Percentiles rank a stretch among this genome's conserved stretches.
Evolutionary conservation across 441 rosid genomes (phyloP).

Genomic region (Mallotus japonicus): DNA sequence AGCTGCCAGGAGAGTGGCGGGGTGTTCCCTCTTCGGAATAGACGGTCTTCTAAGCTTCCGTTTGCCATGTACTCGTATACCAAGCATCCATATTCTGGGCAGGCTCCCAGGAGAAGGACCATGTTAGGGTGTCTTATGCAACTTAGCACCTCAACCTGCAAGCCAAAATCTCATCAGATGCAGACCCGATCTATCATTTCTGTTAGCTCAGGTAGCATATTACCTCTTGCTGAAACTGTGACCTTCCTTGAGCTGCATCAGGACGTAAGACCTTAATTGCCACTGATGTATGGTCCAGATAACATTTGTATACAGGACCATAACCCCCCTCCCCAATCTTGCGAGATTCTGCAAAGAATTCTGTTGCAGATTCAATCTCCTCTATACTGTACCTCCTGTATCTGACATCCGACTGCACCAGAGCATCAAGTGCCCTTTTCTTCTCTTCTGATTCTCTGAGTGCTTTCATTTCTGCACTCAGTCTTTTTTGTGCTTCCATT

Average conservation of each 20-base stretch:
- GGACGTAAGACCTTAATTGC: constrained; percentile 85
- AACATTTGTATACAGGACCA: constrained; percentile 81
- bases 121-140: constrained; percentile 94
- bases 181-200: neutral
- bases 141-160: constrained; percentile 84
- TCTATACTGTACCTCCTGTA: constrained; percentile 85
- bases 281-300: constrained; percentile 73
- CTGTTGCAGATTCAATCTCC: constrained; percentile 79
- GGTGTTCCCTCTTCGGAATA: constrained; percentile 56
- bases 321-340: constrained; percentile 96
- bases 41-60: constrained; percentile 89
- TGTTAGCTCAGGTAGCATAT: too few species aligned
- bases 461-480: constrained; percentile 72
- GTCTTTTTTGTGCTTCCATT: constrained; percentile 68
- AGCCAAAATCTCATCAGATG: neutral
- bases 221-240: constrained; percentile 96
- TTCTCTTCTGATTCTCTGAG: constrained; percentile 70
- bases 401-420: constrained; percentile 50
- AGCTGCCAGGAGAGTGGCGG: constrained; percentile 81
- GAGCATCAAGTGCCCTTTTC: constrained; percentile 59
- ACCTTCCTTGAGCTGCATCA: constrained; percentile 85
- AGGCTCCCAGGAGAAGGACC: constrained; percentile 93
- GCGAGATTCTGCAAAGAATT: constrained; percentile 50
- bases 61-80: constrained; percentile 91
- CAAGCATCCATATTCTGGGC: constrained; percentile 85